Base-by-base conservation (phyloP, 2,329 filamentous ascomycete genomes). In the Cladosporium sphaerospermum region DNA sequence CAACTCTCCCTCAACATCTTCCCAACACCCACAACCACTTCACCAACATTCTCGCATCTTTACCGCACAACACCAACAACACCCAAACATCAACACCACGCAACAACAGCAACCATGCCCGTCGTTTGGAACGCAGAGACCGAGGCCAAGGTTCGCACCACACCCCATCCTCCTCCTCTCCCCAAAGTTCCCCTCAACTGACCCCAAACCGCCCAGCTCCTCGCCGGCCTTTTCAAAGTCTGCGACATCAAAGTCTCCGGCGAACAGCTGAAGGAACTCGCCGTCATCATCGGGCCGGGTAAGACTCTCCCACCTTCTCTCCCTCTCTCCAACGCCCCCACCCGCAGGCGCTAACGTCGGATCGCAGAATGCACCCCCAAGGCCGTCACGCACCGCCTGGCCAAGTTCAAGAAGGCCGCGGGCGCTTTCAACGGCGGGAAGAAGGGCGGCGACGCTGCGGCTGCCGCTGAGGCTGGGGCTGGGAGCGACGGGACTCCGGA, bases 291-390 rank as follows among this genome's bases (percentile, higher is more conserved):
- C 64, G 64, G 63, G 28, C 50, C 56, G 11, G 62, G 62, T 64
- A 44, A 54, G 8, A 6, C 41, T 6, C 32, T 33, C 33, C 33
- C 39, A 28, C 45, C 28, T 39, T 18, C 4, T 44, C 41, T 50
- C 23, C 44, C 18, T 42, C 16, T 34, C 44, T 47, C 42, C 40
- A 32, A 50, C 44, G 34, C 11, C 40, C 16, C n/a, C n/a, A 13
- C 10, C 16, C 2, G 13, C 48, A 65, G 64, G 7, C n/a, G 36
- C 40, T 48, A 23, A 47, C 46, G 39, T 28, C 14, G 14, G 7
- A 9, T n/a, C 4, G 16, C 45, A 67, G 65, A 62, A 13, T 65
- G 63, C 55, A 67, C 64, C 9, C 43, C 65, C 9, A 68, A 67
- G 53, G 64, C 66, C 43, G 56, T 68, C 54, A 60, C 49, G 13